Conservation (phyloP, 75 land plant species). For the Pinus albicaulis region DNA sequence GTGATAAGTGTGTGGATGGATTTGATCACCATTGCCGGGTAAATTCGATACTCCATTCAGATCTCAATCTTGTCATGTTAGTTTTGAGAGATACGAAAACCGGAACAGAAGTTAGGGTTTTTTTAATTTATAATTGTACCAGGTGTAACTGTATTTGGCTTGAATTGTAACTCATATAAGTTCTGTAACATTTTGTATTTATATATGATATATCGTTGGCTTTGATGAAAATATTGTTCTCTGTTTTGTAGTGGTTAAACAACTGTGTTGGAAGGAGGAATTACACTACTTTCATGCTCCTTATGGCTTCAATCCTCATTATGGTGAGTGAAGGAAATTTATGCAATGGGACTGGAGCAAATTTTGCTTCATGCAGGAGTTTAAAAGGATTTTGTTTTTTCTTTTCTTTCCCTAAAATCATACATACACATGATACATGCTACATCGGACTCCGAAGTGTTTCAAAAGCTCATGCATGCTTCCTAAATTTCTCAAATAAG, state of each 20-base stretch:
- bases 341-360: neutral
- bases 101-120: neutral
- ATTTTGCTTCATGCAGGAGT: neutral
- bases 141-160: neutral
- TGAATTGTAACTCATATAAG: neutral
- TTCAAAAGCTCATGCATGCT: no score
- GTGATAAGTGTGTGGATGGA: constrained; percentile 97
- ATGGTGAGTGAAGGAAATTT: constrained; percentile 50
- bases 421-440: no score
- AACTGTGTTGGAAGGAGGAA: constrained; percentile 93
- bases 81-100: neutral
- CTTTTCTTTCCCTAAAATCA: no score
- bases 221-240: neutral
- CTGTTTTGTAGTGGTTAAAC: constrained; percentile 82
- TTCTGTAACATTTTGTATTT: neutral
- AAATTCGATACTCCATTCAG: constrained; percentile 2
- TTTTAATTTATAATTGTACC: neutral
- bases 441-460: no score
- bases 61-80: neutral
- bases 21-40: constrained; percentile 99
- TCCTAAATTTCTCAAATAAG: no score
- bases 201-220: neutral
- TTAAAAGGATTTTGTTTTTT: neutral
- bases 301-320: constrained; percentile 58
- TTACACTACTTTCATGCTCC: constrained; percentile 80